A percentile compares a stretch with the other conserved stretches of the same genome.
Conservation (phyloP, 169 alveolate genomes). For the Plasmodium fragile region DNA sequence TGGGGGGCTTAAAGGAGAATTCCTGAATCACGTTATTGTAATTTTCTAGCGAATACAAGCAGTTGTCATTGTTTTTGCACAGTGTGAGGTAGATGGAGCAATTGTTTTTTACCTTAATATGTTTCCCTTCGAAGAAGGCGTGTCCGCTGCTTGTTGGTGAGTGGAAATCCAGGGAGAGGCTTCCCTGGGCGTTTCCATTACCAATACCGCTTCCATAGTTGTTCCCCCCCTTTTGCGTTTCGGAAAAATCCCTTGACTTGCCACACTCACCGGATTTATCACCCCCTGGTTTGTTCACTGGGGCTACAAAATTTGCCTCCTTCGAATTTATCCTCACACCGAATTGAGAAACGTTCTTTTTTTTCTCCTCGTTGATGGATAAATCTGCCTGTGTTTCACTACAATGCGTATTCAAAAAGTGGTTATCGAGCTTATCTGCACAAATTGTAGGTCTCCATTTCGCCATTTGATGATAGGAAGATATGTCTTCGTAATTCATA, state of each 20-base stretch:
- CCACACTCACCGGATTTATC: not conserved
- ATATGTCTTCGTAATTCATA: conserved; percentile 34
- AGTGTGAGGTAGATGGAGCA: conserved; percentile 98
- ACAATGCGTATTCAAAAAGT: conserved; percentile 1
- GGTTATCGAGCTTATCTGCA: not conserved
- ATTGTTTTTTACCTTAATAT: conserved; percentile 91
- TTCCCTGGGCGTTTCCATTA: not conserved
- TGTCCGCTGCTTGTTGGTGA: not conserved
- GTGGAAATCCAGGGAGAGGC: not conserved
- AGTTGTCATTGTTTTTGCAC: conserved; percentile 98
- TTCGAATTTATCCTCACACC: not conserved
- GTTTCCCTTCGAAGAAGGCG: conserved; percentile 78
- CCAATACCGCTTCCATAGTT: not conserved
- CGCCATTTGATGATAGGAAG: conserved; percentile 20
- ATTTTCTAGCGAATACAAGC: conserved; percentile 97
- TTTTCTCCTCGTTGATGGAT: not conserved
- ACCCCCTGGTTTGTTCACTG: not conserved
- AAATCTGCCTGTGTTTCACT: not conserved
- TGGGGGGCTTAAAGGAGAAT: conserved; percentile 94
- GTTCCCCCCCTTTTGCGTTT: not conserved
- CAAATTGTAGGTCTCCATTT: conserved; percentile 10
- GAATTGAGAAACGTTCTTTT: not conserved
- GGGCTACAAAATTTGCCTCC: not conserved
- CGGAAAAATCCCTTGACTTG: conserved; percentile 3
- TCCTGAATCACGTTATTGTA: conserved; percentile 94